Evolutionary conservation across 2,329 filamentous ascomycete species (phyloP).

Genomic region (Curvularia sp.): DNA sequence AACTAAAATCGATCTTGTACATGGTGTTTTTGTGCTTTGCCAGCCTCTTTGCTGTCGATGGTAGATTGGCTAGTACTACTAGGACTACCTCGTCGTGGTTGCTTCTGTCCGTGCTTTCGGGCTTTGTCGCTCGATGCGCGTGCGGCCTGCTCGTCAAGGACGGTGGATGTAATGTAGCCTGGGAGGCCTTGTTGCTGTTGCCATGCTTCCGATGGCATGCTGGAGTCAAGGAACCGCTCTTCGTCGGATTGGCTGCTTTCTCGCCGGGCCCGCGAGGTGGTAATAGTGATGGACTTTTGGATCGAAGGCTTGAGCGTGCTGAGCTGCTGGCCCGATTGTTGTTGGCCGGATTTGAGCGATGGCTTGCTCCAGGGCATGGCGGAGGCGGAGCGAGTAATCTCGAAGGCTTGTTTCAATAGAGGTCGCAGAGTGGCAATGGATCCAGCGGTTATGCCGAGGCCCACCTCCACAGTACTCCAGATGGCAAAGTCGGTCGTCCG

Average conservation of each 20-base stretch:
- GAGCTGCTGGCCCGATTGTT: conserved; percentile 19
- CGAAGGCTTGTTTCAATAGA: conserved; percentile 29
- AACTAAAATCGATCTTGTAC: conserved; percentile 13
- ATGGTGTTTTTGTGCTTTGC: conserved; percentile 4
- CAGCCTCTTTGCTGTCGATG: conserved; percentile 17
- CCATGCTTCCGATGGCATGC: conserved; percentile 20
- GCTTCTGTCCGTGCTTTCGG: background rate
- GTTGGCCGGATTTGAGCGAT: conserved; percentile 13
- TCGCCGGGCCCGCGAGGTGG: conserved; percentile 31
- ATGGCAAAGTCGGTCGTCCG: conserved; percentile 42
- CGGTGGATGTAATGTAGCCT: conserved; percentile 28
- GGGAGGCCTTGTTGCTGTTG: conserved; percentile 21
- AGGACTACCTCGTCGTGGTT: conserved; percentile 20
- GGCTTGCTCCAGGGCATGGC: conserved; percentile 28
- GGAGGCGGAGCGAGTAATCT: conserved; percentile 22
- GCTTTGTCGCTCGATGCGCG: conserved; percentile 8
- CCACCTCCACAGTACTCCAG: conserved; percentile 40
- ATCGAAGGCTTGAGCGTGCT: conserved; percentile 27
- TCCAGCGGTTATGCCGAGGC: conserved; percentile 38
- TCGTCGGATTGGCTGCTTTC: conserved; percentile 32
- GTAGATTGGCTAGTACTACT: conserved; percentile 22
- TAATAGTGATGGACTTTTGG: conserved; percentile 29
- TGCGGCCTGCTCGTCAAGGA: conserved; percentile 21
- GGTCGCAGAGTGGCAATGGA: conserved; percentile 40
- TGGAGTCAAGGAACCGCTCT: conserved; percentile 26